Evolutionary conservation across 176 grass and related monocot genomes (phyloP), one percentile per base, ranked within the genome.

Genomic region (Guadua angustifolia): DNA sequence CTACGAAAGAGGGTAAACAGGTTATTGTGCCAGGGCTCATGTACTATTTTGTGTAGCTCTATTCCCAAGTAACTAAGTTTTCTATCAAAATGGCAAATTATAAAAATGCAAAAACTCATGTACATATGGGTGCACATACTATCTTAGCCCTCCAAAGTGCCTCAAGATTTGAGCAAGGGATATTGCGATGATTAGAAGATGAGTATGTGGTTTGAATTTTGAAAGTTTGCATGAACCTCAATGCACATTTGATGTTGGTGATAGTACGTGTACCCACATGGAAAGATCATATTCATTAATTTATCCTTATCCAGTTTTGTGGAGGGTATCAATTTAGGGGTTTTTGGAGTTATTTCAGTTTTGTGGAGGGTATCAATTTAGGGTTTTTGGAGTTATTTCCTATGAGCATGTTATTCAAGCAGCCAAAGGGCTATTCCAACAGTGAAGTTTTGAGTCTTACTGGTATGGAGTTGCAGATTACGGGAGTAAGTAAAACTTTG

Each of bases 261-360:
- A 44, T 9, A 44, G 42, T 44, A 44, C 1, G 0, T 44, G 8
- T 44, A 44, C 42, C 42, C 42, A 10, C 9, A 44, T 44, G 8
- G 42, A 44, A 9, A 44, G 9, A 44, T 9, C 42, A 44, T 44
- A 44, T 44, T 44, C 42, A 44, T 44, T 65, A 14, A 7, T 14
- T 64, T 79, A 8, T 33, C 16, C 7, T 64, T 64, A 10, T 79
- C 18, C 51, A 36, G 66, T 72, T 33, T 33, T 53, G 16, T 55
- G 21, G 36, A 26, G 26, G 24, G n/a, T 22, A 65, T 53, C 71
- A 53, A 42, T 66, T 42, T 51, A 32, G 7, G 5, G 18, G 7
- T 21, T 45, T 45, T 55, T 73, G 17, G 12, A 65, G 29, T 25
- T 47, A 66, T 46, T 87, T 82, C 40, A 36, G 66, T 72, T 33